phyloP scores from a whole-genome alignment of 371 early-diverging fungal genomes.

The Syncephalastrum contaminatum region DNA sequence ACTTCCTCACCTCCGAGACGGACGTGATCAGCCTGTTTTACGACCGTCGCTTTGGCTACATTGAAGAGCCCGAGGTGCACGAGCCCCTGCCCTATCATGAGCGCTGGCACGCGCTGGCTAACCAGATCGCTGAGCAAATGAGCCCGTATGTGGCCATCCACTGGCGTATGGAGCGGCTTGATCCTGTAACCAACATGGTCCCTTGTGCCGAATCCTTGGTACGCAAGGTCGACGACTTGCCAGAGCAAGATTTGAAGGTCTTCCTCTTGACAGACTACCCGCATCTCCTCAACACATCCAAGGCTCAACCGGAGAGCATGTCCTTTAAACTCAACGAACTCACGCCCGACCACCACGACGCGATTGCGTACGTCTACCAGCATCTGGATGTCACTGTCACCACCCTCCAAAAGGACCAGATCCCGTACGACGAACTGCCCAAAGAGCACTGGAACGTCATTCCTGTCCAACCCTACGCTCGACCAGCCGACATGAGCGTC shows the following conservation, averaged over 20 bases:
- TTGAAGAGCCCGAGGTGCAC: slow-evolving; percentile 24
- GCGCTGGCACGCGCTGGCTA: slow-evolving; percentile 29
- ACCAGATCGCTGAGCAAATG: slow-evolving; percentile 32
- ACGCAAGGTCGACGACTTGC: slow-evolving; percentile 19
- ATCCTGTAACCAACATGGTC: slow-evolving; percentile 35
- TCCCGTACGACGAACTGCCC: slow-evolving; percentile 81
- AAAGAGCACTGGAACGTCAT: slow-evolving; percentile 59
- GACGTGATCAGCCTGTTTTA: slow-evolving; percentile 46
- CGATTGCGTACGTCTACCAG: slow-evolving; percentile 33
- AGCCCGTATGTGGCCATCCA: slow-evolving; percentile 49
- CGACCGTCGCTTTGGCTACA: slow-evolving; percentile 40
- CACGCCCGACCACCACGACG: slow-evolving; percentile 36
- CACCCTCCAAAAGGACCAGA: slow-evolving; percentile 24
- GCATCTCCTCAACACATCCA: slow-evolving; percentile 32
- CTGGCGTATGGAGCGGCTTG: slow-evolving; percentile 54
- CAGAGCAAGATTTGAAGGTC: slow-evolving; percentile 15
- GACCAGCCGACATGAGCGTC: slow-evolving; percentile 31
- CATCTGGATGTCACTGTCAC: slow-evolving; percentile 32
- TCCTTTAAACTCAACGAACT: slow-evolving; percentile 34
- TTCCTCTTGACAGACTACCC: slow-evolving; percentile 52
- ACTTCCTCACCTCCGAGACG: slow-evolving; percentile 16
- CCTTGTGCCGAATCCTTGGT: slow-evolving; percentile 41
- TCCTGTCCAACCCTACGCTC: slow-evolving; percentile 18
- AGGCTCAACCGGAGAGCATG: slow-evolving; percentile 38
- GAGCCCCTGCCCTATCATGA: slow-evolving; percentile 34